Evolutionary conservation across 768 basidiomycete species (phyloP), one percentile per base, ranked within the genome.

Genomic region (Leccinum rimulosum): DNA sequence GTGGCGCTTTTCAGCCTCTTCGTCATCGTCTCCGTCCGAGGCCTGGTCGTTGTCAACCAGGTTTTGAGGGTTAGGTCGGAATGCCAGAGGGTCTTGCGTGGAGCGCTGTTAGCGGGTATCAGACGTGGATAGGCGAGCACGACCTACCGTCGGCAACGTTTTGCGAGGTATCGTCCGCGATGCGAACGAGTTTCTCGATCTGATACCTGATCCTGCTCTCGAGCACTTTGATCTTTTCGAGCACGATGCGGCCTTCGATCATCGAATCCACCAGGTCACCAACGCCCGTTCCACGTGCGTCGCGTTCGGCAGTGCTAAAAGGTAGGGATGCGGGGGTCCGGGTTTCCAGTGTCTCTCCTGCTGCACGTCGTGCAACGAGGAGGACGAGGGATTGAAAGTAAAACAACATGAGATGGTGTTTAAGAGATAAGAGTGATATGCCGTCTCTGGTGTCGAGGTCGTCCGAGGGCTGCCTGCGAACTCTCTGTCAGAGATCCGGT

Each of bases 191-290:
- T 71, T 98, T 98, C 64, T 98, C 94, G 66, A 99, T 93, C 71
- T 98, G 97, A 72, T 99, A 98, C 51, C 83, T 85, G 82, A 99
- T 89, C 68, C 91, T 87, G 55, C 80, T 79, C 73, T 98, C 95
- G 25, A 99, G 80, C 0, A 84, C 80, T 59, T 88, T 88, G 51
- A 89, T 80, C 76, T 97, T 98, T 70, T 99, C 97, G 49, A 98
- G 82, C 9, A 93, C 84, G 48, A 95, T 77, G 12, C 94, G 84
- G 19, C 82, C 81, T 68, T 96, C 86, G 33, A 95, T 80, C 78
- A 93, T 82, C 1, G 84, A 82, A 65, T 91, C 89, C 7, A 94
- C 86, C 6, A 92, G 67, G 71, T 95, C 92, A 3, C 92, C 92
- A 0, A 81, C 70, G n/a, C 74, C 78, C 6, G 73, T 66, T 0